These are phyloP conservation scores for Globisporangium ultimum DNA, from an alignment of 352 stramenopile genomes.

Conservation along the genomic window DNA sequence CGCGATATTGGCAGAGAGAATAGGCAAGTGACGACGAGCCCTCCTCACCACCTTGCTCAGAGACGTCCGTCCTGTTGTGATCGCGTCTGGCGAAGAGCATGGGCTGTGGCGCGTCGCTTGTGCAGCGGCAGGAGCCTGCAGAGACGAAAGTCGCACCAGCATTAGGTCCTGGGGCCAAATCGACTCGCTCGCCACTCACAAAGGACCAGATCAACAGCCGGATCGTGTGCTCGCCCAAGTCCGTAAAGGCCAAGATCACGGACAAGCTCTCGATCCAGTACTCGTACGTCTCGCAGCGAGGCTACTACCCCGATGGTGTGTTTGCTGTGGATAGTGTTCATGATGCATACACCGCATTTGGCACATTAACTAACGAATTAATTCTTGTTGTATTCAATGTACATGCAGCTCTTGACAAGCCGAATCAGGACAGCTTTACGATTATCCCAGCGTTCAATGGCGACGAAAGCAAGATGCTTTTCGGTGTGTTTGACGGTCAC, in stretches of 20 bases:
- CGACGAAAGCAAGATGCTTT: slow-evolving; percentile 78
- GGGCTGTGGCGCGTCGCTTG: slow-evolving; percentile 66
- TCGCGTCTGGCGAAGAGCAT: slow-evolving; percentile 20
- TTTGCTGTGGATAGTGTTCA: neutral
- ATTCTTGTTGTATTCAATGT: neutral
- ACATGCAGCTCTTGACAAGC: slow-evolving; percentile 87
- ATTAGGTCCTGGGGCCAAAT: slow-evolving; percentile 23
- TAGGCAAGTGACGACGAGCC: neutral
- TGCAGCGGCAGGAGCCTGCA: slow-evolving; percentile 37
- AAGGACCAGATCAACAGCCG: slow-evolving; percentile 84
- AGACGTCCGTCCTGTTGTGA: neutral
- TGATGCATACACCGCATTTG: neutral
- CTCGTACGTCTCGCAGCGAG: slow-evolving; percentile 91
- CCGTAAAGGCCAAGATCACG: slow-evolving; percentile 57
- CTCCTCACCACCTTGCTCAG: neutral
- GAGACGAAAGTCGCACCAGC: slow-evolving; percentile 42
- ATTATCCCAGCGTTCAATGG: slow-evolving; percentile 80
- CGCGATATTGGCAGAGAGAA: neutral
- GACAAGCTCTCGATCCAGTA: slow-evolving; percentile 79
- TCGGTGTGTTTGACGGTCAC: slow-evolving; percentile 87
- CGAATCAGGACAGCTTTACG: slow-evolving; percentile 95
- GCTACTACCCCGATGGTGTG: slow-evolving; percentile 91
- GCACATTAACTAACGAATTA: neutral
- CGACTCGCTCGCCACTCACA: slow-evolving; percentile 60
- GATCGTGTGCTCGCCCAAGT: slow-evolving; percentile 78